These are phyloP conservation scores for Carex kokanica DNA, from an alignment of 176 grass and related monocot genomes.

Conservation along the genomic window DNA sequence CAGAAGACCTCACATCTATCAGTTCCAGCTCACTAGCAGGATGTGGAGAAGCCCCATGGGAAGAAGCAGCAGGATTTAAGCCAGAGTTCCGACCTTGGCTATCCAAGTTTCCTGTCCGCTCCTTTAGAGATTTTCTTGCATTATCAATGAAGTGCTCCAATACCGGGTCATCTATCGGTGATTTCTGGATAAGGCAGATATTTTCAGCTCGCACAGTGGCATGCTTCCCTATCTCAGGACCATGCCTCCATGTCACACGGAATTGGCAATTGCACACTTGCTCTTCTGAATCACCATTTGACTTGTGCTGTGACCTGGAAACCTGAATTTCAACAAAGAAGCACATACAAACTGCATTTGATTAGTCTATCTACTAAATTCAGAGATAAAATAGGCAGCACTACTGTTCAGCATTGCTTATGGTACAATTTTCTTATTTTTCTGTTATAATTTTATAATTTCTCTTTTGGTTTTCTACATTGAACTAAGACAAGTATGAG, in stretches of 20 bases:
- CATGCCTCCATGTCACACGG: conserved; percentile 17
- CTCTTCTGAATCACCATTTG: not conserved
- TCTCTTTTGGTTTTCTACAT: not conserved
- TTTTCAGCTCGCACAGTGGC: not conserved
- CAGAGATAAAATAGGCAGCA: not conserved
- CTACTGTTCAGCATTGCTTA: not conserved
- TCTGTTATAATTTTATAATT: not conserved
- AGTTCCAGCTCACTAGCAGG: not conserved
- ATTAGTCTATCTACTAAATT: not conserved
- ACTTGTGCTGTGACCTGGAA: not conserved
- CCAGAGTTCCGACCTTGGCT: not conserved
- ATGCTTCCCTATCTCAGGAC: not conserved
- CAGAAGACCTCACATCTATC: not conserved
- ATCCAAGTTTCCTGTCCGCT: not conserved
- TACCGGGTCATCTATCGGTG: not conserved
- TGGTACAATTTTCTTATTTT: not conserved
- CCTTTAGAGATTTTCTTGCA: conserved; percentile 6
- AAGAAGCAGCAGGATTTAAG: conserved; percentile 9
- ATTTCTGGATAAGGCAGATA: conserved; percentile 14
- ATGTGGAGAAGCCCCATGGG: not conserved
- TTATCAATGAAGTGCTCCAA: not conserved
- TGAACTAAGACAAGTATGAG: not conserved
- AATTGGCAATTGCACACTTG: conserved; percentile 19
- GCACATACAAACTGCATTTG: not conserved
- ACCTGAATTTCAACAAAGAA: not conserved